Conservation (phyloP, 805 yeast species). For the Hyphopichia homilentoma region DNA sequence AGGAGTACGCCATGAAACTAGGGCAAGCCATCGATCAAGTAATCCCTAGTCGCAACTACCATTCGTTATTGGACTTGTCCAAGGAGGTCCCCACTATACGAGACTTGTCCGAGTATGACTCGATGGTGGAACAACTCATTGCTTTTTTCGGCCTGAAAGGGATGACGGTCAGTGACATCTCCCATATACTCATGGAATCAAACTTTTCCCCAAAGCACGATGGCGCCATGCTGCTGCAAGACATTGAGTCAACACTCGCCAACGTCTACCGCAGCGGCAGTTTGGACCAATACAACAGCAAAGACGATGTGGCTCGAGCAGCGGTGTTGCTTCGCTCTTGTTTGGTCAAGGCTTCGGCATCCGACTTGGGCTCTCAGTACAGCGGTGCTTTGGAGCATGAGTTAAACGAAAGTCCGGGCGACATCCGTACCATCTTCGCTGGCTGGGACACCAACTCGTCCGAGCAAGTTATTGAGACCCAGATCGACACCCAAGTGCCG, state of each 20-base stretch:
- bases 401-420: constrained; percentile 4
- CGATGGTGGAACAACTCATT: constrained; percentile 33
- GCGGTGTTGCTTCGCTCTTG: too few relatives aligned
- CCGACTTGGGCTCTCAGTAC: neutral
- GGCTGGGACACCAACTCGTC: constrained; percentile 12
- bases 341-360: neutral
- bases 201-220: too few relatives aligned
- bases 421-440: constrained; percentile 9
- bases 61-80: constrained; percentile 19
- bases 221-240: too few relatives aligned
- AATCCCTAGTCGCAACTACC: too few relatives aligned
- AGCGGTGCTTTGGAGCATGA: constrained; percentile 2
- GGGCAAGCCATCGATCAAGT: too few relatives aligned
- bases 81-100: constrained; percentile 17
- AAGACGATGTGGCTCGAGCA: constrained; percentile 7
- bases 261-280: constrained; percentile 2
- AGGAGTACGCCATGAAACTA: constrained; percentile 25
- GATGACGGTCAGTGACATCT: neutral
- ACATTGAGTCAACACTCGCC: too few relatives aligned
- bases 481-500: too few relatives aligned
- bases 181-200: neutral
- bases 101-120: constrained; percentile 32
- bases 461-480: too few relatives aligned
- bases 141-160: neutral
- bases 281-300: constrained; percentile 4